A percentile compares a stretch with the other conserved stretches of the same genome.
These are phyloP conservation scores for Gossypium sturtianum DNA, from an alignment of 345 rosid genomes.

Conservation along the genomic window DNA sequence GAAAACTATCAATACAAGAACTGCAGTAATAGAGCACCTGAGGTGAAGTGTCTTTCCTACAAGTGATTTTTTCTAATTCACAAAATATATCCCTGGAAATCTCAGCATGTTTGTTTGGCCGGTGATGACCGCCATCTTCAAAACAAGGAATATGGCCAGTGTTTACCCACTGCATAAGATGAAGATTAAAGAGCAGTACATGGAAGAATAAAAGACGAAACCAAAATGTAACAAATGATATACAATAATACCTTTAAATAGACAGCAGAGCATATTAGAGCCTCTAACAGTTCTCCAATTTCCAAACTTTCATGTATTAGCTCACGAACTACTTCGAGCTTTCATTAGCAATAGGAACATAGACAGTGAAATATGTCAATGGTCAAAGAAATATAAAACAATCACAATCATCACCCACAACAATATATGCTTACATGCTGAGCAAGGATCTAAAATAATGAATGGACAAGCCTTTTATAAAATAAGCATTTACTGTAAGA, in stretches of 20 bases:
- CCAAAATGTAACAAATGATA: conserved; percentile 1
- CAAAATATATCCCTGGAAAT: conserved; percentile 86
- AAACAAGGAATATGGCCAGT: conserved; percentile 96
- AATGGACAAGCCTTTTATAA: not conserved
- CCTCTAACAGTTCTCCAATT: conserved; percentile 56
- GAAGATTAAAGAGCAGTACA: conserved; percentile 18
- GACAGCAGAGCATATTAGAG: conserved; percentile 71
- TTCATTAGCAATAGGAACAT: conserved; percentile 18
- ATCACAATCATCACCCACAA: not conserved
- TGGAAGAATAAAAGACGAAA: not conserved
- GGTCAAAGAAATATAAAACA: not conserved
- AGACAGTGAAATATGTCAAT: not conserved
- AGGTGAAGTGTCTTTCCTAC: conserved; percentile 60
- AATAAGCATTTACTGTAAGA: not conserved
- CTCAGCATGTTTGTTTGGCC: conserved; percentile 97
- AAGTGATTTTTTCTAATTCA: conserved; percentile 65
- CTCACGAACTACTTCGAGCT: conserved; percentile 89
- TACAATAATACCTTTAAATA: conserved; percentile 66
- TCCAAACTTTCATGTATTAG: conserved; percentile 55
- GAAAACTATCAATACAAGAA: not conserved
- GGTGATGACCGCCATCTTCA: conserved; percentile 95
- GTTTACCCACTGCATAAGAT: conserved; percentile 84
- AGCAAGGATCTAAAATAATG: not conserved
- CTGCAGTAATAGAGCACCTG: conserved; percentile 44
- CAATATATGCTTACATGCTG: not conserved